Conservation (phyloP, 495 filamentous ascomycete genomes). For the Tuber umbilicatum region DNA sequence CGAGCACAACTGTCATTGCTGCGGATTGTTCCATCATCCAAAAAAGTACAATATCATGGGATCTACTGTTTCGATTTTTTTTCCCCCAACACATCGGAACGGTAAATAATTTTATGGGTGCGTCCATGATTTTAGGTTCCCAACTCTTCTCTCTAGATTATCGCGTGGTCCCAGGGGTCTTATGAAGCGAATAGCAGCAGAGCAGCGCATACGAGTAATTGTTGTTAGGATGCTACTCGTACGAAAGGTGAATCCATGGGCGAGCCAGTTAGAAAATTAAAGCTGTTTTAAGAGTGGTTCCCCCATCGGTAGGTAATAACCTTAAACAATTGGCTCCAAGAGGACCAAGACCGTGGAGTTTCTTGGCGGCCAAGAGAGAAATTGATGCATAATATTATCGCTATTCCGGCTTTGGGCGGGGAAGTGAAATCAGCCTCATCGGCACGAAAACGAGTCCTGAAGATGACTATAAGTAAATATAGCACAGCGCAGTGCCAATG, state of each 20-base stretch:
- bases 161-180: neutral
- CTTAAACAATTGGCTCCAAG: neutral
- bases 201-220: neutral
- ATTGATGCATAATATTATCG: neutral
- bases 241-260: neutral
- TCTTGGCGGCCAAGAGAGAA: neutral
- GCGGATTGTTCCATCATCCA: neutral
- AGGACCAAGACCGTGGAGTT: neutral
- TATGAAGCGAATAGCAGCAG: neutral
- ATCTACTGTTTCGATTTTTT: neutral
- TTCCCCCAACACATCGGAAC: neutral
- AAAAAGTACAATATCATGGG: neutral
- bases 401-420: neutral
- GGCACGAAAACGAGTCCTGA: neutral
- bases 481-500: neutral
- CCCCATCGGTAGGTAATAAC: neutral
- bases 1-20: neutral
- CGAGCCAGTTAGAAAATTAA: neutral
- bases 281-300: neutral
- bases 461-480: neutral
- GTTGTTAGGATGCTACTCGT: neutral
- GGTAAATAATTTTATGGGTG: neutral
- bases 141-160: neutral
- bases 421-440: neutral
- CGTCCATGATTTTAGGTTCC: neutral